phyloP scores from a whole-genome alignment of 805 yeast species.

The Ogataea wickerhamii region DNA sequence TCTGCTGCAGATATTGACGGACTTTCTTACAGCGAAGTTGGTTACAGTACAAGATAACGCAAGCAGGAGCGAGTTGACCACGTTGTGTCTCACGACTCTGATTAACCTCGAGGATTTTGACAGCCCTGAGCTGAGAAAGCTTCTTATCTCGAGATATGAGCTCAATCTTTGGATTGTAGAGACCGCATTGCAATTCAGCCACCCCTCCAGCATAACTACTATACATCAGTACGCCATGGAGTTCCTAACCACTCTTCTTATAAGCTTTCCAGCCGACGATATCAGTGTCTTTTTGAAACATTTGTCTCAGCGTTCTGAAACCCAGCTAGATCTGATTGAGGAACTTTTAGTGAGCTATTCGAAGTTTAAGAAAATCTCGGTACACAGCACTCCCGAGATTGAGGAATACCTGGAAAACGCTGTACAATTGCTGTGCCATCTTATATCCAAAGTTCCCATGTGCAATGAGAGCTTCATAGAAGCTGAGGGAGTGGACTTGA shows the following conservation, averaged over 20 bases:
- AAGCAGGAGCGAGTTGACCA: conserved; percentile 2
- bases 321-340: conserved; percentile 10
- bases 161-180: conserved; percentile 8
- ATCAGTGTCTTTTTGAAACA: conserved; percentile 1
- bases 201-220: conserved; percentile 4
- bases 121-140: background rate
- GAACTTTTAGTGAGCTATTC: conserved; percentile 10
- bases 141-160: background rate
- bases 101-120: conserved; percentile 6
- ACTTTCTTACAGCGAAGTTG: conserved; percentile 4
- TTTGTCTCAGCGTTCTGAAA: background rate
- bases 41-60: conserved; percentile 3
- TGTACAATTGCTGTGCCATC: conserved; percentile 10
- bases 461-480: conserved; percentile 5
- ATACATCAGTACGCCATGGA: conserved; percentile 17
- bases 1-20: conserved; percentile 7
- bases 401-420: conserved; percentile 18
- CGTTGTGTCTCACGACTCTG: conserved; percentile 10
- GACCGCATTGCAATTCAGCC: conserved; percentile 1
- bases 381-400: conserved; percentile 4
- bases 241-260: conserved; percentile 11
- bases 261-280: background rate
- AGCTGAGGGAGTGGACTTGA: conserved; percentile 18
- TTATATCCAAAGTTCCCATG: conserved; percentile 5
- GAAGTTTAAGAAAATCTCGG: conserved; percentile 9